Conservation (phyloP, 2,329 filamentous ascomycete species). For the Pyricularia sp. region DNA sequence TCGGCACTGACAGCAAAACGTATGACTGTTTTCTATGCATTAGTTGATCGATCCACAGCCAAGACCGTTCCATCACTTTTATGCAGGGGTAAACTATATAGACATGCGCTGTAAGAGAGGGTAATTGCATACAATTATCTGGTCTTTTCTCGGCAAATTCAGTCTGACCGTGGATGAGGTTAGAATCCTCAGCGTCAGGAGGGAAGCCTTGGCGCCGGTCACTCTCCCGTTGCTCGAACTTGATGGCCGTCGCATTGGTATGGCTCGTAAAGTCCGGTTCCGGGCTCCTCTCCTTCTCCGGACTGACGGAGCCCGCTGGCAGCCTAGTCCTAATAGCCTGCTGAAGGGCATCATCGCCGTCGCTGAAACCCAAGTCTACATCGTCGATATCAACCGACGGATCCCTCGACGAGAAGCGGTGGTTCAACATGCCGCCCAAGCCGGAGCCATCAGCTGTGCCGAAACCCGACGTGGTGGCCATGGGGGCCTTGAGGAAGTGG, state of each 20-base stretch:
- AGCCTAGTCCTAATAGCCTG: slow-evolving; percentile 45
- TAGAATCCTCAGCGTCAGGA: slow-evolving; percentile 6
- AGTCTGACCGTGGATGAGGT: neutral
- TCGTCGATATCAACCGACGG: slow-evolving; percentile 7
- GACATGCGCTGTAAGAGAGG: slow-evolving; percentile 12
- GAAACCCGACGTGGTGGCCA: slow-evolving; percentile 20
- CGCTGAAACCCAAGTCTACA: slow-evolving; percentile 5
- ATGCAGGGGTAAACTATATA: neutral
- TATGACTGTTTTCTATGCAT: slow-evolving; percentile 52
- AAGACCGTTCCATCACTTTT: no score
- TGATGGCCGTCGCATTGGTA: slow-evolving; percentile 27
- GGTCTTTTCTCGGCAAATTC: neutral
- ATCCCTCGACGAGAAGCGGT: slow-evolving; percentile 17
- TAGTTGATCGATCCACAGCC: neutral
- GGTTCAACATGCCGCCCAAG: slow-evolving; percentile 10
- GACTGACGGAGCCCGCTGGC: slow-evolving; percentile 45
- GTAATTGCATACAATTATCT: slow-evolving; percentile 39
- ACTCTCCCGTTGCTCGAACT: slow-evolving; percentile 18
- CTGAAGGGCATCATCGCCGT: slow-evolving; percentile 32
- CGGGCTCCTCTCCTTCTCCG: slow-evolving; percentile 42
- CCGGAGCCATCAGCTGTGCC: slow-evolving; percentile 22
- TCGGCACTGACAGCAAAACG: slow-evolving; percentile 82
- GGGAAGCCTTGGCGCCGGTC: slow-evolving; percentile 7
- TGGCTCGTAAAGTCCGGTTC: slow-evolving; percentile 23
- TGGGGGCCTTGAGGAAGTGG: slow-evolving; percentile 21